Evolutionary conservation across 2,329 filamentous ascomycete genomes (phyloP).

Genomic region (Chaetomiaceae sp.): DNA sequence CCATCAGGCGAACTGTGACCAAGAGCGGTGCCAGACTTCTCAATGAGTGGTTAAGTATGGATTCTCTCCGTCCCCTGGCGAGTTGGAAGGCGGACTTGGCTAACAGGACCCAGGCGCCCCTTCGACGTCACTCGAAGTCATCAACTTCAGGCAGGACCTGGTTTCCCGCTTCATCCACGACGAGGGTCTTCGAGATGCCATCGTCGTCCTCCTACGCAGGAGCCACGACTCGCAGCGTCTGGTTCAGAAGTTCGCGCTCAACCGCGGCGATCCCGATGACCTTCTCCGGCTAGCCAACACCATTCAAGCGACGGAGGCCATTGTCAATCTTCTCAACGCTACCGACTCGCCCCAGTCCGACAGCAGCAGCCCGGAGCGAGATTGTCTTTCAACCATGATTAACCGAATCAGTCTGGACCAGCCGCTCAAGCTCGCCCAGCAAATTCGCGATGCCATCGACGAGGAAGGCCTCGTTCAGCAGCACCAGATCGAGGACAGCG

Average conservation of each 20-base stretch:
- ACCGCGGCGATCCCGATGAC: slow-evolving; percentile 87
- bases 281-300: slow-evolving; percentile 77
- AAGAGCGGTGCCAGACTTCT: slow-evolving; percentile 84
- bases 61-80: slow-evolving; percentile 2
- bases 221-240: slow-evolving; percentile 84
- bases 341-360: slow-evolving; percentile 9
- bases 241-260: slow-evolving; percentile 89
- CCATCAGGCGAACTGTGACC: slow-evolving; percentile 83
- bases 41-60: slow-evolving; percentile 67
- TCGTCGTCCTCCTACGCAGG: slow-evolving; percentile 61
- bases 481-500: slow-evolving; percentile 68
- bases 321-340: slow-evolving; percentile 44
- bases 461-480: slow-evolving; percentile 82
- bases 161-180: slow-evolving; percentile 68
- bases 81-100: neutral
- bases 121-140: slow-evolving; percentile 76
- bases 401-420: slow-evolving; percentile 59
- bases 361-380: slow-evolving; percentile 2
- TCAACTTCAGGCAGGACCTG: slow-evolving; percentile 73
- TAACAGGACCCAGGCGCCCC: slow-evolving; percentile 48
- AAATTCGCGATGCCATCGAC: slow-evolving; percentile 76
- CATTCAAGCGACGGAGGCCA: slow-evolving; percentile 64
- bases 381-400: slow-evolving; percentile 42
- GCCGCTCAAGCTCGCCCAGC: slow-evolving; percentile 60
- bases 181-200: slow-evolving; percentile 60